phyloP scores from a whole-genome alignment of 2,329 filamentous ascomycete species.

The Hypoxylon sp. region DNA sequence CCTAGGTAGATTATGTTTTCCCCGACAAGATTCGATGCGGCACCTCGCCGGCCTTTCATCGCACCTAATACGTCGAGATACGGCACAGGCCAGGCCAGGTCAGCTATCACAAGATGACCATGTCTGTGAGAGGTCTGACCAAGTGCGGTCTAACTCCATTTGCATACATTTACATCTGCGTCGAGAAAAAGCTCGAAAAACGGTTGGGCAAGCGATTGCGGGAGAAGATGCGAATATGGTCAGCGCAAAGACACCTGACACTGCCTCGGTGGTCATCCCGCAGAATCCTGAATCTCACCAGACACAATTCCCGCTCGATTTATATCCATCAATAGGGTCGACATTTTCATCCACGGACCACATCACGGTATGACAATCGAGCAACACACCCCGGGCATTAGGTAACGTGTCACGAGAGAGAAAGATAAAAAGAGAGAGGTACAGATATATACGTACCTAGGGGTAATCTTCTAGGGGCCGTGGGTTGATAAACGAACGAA shows the following conservation, averaged over 20 bases:
- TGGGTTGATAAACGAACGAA: neutral
- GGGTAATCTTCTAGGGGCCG: neutral
- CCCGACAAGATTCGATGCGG: neutral
- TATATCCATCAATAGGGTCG: slow-evolving; percentile 10
- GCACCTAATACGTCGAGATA: neutral
- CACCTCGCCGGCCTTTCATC: neutral
- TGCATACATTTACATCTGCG: neutral
- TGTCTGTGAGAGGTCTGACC: neutral
- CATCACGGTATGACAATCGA: neutral
- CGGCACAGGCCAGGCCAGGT: neutral
- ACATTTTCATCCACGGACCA: neutral
- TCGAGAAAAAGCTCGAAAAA: neutral
- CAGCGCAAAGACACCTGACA: neutral
- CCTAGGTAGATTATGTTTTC: neutral
- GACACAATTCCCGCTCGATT: slow-evolving; percentile 2
- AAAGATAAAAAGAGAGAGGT: neutral
- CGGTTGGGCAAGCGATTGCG: neutral
- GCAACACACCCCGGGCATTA: slow-evolving; percentile 4
- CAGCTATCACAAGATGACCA: slow-evolving; percentile 1
- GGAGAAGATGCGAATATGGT: neutral
- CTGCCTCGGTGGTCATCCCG: neutral
- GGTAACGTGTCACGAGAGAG: slow-evolving; percentile 29
- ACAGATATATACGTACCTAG: neutral
- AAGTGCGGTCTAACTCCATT: neutral
- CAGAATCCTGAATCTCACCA: neutral